Percentiles rank a stretch among this genome's conserved stretches.
Conservation (phyloP, 2,329 filamentous ascomycete species). For the Talaromyces sp. region DNA sequence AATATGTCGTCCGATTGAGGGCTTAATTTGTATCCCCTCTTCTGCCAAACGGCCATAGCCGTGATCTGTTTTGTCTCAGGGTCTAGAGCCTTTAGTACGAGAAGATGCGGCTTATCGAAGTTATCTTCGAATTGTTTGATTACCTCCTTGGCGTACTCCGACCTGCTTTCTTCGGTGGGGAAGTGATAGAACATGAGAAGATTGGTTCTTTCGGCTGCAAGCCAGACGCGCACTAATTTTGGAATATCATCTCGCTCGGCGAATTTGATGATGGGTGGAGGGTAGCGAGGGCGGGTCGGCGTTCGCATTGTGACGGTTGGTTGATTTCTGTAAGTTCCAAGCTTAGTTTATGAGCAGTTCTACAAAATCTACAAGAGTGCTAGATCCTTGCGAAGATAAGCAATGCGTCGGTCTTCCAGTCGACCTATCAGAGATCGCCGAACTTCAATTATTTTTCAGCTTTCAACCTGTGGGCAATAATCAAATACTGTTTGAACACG, state of each 20-base stretch:
- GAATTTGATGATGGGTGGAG: neutral
- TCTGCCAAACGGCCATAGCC: slow-evolving; percentile 4
- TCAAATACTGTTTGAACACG: neutral
- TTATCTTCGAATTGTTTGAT: neutral
- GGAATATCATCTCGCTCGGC: slow-evolving; percentile 2
- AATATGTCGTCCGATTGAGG: neutral
- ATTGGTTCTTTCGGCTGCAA: neutral
- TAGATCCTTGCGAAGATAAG: neutral
- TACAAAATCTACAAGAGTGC: neutral
- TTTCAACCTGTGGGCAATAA: neutral
- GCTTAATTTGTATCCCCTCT: neutral
- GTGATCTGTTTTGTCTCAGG: neutral
- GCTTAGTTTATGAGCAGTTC: neutral
- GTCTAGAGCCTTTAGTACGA: neutral
- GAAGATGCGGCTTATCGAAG: slow-evolving; percentile 1
- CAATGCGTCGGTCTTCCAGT: neutral
- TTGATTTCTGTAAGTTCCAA: neutral
- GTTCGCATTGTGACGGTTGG: slow-evolving; percentile 1
- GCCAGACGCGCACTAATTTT: neutral
- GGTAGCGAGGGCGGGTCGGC: neutral
- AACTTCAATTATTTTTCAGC: neutral
- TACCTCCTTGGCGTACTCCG: neutral
- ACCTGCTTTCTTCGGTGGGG: slow-evolving; percentile 1
- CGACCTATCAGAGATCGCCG: neutral
- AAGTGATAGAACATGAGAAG: slow-evolving; percentile 7